phyloP scores from a whole-genome alignment of 2,329 filamentous ascomycete genomes.

The Fusarium penzigii region DNA sequence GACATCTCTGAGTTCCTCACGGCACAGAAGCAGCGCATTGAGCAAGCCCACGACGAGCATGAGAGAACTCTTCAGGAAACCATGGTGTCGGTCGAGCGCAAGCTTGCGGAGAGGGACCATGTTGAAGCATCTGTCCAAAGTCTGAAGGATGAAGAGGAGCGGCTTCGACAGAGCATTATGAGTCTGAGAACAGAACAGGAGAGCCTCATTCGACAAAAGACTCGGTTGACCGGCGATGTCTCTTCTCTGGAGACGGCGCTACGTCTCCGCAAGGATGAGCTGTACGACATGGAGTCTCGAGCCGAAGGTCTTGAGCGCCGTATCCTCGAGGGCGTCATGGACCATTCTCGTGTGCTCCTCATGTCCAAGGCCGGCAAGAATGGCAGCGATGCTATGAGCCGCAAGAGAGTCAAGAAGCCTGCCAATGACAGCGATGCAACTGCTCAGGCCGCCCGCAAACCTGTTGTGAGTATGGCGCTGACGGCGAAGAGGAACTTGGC shows the following conservation, averaged over 20 bases:
- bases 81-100: slow-evolving; percentile 76
- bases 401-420: slow-evolving; percentile 54
- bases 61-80: slow-evolving; percentile 81
- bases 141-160: slow-evolving; percentile 53
- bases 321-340: slow-evolving; percentile 93
- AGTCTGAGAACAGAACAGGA: slow-evolving; percentile 70
- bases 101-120: slow-evolving; percentile 64
- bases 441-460: slow-evolving; percentile 28
- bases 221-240: slow-evolving; percentile 78
- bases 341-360: slow-evolving; percentile 89
- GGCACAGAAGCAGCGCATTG: slow-evolving; percentile 71
- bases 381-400: slow-evolving; percentile 57
- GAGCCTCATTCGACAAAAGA: slow-evolving; percentile 74
- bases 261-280: slow-evolving; percentile 83
- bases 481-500: slow-evolving; percentile 51
- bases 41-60: slow-evolving; percentile 75
- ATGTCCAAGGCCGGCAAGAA: slow-evolving; percentile 64
- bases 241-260: slow-evolving; percentile 90
- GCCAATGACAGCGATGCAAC: slow-evolving; percentile 24
- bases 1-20: slow-evolving; percentile 84
- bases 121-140: slow-evolving; percentile 56
- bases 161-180: slow-evolving; percentile 56
- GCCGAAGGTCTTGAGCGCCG: slow-evolving; percentile 88
- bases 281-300: slow-evolving; percentile 85
- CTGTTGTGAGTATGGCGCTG: slow-evolving; percentile 56